Percentiles rank a stretch among this genome's conserved stretches.
phyloP scores from a whole-genome alignment of 306 rosid genomes.

The Sophora flavescens region DNA sequence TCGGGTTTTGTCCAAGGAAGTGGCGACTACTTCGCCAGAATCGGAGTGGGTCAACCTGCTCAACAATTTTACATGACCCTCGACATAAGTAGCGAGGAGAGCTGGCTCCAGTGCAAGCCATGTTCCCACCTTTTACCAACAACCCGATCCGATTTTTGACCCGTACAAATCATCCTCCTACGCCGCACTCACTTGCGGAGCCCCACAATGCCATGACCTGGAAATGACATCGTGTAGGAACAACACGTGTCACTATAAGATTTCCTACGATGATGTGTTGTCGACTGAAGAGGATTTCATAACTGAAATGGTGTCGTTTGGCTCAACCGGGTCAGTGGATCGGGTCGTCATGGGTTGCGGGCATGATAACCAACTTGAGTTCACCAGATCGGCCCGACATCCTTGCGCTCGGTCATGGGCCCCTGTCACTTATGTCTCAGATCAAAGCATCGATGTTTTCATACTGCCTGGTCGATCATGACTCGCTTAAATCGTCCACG shows the following conservation, averaged over 20 bases:
- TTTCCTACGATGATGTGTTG: constrained; percentile 70
- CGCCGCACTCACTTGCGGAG: constrained; percentile 48
- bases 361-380: constrained; percentile 66
- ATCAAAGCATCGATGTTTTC: constrained; percentile 70
- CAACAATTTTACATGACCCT: constrained; percentile 58
- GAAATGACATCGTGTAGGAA: constrained; percentile 45
- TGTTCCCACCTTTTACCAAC: constrained; percentile 69
- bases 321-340: constrained; percentile 47
- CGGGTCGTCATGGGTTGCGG: constrained; percentile 71
- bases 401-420: constrained; percentile 73
- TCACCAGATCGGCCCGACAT: constrained; percentile 67
- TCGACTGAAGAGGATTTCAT: constrained; percentile 58
- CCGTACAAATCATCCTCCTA: constrained; percentile 61
- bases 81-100: constrained; percentile 78
- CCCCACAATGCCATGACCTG: constrained; percentile 52
- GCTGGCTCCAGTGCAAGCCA: constrained; percentile 84
- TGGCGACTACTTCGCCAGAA: constrained; percentile 70
- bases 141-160: constrained; percentile 69
- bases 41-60: constrained; percentile 68
- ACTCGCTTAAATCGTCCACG: constrained; percentile 59
- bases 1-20: constrained; percentile 57
- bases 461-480: constrained; percentile 72
- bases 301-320: constrained; percentile 69
- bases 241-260: constrained; percentile 60
- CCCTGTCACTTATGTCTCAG: constrained; percentile 57